These are phyloP conservation scores for Cornus controversa DNA, from an alignment of 148 eudicot genomes.

Conservation along the genomic window DNA sequence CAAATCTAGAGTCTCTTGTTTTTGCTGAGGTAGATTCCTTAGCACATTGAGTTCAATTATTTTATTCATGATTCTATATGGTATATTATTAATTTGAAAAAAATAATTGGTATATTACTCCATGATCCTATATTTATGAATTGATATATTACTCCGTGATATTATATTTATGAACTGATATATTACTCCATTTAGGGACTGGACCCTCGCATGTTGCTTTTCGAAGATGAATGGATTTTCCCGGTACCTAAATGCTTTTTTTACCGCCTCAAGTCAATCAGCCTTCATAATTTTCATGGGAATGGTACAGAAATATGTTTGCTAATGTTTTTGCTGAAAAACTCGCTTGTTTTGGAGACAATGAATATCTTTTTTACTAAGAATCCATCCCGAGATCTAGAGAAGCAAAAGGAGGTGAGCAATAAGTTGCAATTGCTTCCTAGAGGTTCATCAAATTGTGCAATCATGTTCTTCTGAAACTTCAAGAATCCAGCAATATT, in stretches of 20 bases:
- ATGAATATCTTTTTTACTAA: conserved; percentile 21
- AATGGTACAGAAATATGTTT: conserved; percentile 24
- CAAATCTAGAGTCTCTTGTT: conserved; percentile 36
- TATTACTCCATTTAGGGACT: conserved; percentile 23
- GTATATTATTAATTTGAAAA: not conserved
- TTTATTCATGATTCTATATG: not conserved
- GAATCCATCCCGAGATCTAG: conserved; percentile 15
- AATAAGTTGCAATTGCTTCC: conserved; percentile 12
- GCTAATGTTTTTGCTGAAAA: conserved; percentile 34
- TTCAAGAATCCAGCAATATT: not conserved
- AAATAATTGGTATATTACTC: too few species aligned
- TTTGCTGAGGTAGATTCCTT: conserved; percentile 31
- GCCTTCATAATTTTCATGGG: conserved; percentile 31
- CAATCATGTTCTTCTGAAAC: conserved; percentile 21
- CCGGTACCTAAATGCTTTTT: conserved; percentile 27
- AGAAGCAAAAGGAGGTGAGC: conserved; percentile 15
- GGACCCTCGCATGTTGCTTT: conserved; percentile 3
- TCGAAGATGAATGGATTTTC: conserved; percentile 14
- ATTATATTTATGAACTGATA: conserved; percentile 1
- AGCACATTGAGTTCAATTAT: not conserved
- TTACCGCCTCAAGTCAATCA: conserved; percentile 27
- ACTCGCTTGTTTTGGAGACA: conserved; percentile 34
- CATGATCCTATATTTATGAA: too few species aligned
- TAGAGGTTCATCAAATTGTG: conserved; percentile 23
- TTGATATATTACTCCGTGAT: not conserved